These are phyloP conservation scores for Sarocladium strictum DNA, from an alignment of 2,329 filamentous ascomycete genomes.

Conservation along the genomic window DNA sequence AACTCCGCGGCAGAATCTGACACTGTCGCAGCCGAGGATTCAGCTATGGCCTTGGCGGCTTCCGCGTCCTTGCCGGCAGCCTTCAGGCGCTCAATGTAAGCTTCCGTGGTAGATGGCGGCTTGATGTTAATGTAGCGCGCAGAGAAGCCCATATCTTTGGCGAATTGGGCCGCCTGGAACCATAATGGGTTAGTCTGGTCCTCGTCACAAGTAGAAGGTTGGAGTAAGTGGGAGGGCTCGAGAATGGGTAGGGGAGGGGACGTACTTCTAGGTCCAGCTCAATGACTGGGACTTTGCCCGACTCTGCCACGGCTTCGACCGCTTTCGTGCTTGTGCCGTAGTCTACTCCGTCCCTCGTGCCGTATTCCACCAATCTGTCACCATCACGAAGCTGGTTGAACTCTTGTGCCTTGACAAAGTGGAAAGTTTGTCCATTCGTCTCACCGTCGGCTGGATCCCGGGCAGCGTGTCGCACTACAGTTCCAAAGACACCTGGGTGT, in stretches of 20 bases:
- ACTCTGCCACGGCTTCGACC: slow-evolving; percentile 44
- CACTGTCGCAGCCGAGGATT: slow-evolving; percentile 18
- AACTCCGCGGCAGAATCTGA: slow-evolving; percentile 18
- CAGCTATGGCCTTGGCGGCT: slow-evolving; percentile 18
- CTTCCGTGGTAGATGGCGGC: slow-evolving; percentile 26
- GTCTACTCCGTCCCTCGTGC: slow-evolving; percentile 39
- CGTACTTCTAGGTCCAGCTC: slow-evolving; percentile 48
- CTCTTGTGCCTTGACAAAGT: slow-evolving; percentile 49
- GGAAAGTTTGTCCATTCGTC: slow-evolving; percentile 43
- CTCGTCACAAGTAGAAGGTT: no score
- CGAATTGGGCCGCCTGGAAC: slow-evolving; percentile 46
- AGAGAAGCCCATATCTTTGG: slow-evolving; percentile 49
- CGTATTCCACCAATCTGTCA: slow-evolving; percentile 54
- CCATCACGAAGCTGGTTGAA: slow-evolving; percentile 55
- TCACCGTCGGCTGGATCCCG: slow-evolving; percentile 44
- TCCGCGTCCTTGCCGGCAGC: slow-evolving; percentile 19
- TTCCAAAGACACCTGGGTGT: slow-evolving; percentile 59
- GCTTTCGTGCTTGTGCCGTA: slow-evolving; percentile 52
- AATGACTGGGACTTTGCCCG: slow-evolving; percentile 55
- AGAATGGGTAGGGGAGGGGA: slow-evolving; percentile 11
- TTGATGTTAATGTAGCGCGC: slow-evolving; percentile 50
- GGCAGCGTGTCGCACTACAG: slow-evolving; percentile 50
- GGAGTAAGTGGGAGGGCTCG: background rate
- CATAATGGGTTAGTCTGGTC: no score
- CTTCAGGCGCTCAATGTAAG: slow-evolving; percentile 22